phyloP scores from a whole-genome alignment of 306 rosid species.

The Cicer arietinum region DNA sequence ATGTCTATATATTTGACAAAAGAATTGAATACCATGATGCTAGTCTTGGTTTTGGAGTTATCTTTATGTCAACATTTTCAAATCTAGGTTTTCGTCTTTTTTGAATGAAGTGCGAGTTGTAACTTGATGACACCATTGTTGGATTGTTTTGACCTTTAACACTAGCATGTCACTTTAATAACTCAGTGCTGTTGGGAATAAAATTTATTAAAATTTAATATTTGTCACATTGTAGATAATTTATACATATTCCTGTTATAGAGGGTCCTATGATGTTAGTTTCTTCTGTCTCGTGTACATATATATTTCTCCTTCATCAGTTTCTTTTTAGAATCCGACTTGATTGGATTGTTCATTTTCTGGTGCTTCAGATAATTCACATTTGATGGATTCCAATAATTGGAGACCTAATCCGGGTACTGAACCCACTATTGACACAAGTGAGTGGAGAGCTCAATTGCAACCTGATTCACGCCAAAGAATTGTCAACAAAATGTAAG shows the following conservation, averaged over 20 bases:
- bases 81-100: conserved; percentile 5
- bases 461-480: conserved; percentile 53
- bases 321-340: conserved; percentile 30
- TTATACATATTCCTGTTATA: neutral
- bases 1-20: neutral
- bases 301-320: neutral
- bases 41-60: neutral
- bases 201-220: neutral
- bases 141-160: neutral
- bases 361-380: conserved; percentile 30
- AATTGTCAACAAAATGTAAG: conserved; percentile 62
- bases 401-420: conserved; percentile 56
- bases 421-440: conserved; percentile 48
- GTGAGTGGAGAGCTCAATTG: conserved; percentile 62
- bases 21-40: neutral
- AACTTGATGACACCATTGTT: neutral
- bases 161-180: neutral
- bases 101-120: neutral
- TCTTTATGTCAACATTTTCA: neutral
- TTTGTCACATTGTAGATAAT: conserved; percentile 8
- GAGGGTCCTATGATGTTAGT: neutral
- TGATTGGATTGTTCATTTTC: conserved; percentile 22
- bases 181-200: neutral
- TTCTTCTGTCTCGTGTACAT: neutral
- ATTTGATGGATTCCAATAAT: conserved; percentile 51